These are phyloP conservation scores for Aspergillus calidoustus DNA, from an alignment of 2,329 filamentous ascomycete genomes.

Conservation along the genomic window DNA sequence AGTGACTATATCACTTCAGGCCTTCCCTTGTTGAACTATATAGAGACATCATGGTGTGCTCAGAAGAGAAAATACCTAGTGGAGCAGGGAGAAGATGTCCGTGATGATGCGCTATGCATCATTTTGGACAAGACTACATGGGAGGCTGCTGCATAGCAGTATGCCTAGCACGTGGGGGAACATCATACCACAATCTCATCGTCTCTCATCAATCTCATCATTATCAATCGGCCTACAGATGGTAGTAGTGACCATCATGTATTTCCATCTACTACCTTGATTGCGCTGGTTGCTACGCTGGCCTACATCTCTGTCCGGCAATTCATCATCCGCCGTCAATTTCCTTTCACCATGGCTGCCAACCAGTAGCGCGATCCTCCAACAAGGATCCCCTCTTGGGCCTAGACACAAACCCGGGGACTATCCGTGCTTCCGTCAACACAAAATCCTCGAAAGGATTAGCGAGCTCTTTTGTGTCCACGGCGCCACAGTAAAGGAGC, in stretches of 20 bases:
- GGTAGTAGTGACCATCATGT: background rate
- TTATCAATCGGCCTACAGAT: background rate
- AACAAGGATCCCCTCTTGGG: slow-evolving; percentile 20
- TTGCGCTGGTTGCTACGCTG: background rate
- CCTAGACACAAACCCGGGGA: slow-evolving; percentile 17
- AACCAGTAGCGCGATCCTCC: slow-evolving; percentile 5
- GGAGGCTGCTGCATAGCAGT: background rate
- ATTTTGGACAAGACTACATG: background rate
- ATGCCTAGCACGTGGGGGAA: background rate
- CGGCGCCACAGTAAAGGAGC: slow-evolving; percentile 24
- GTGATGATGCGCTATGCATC: background rate
- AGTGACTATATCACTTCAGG: background rate
- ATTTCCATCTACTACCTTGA: background rate
- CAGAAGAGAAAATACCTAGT: background rate
- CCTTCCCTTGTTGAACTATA: background rate
- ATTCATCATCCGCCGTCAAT: slow-evolving; percentile 3
- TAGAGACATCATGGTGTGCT: background rate
- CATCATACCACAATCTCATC: background rate
- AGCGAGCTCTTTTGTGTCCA: slow-evolving; percentile 18
- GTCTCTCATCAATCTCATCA: background rate
- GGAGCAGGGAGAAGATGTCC: background rate
- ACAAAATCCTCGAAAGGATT: slow-evolving; percentile 15
- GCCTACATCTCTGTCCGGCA: background rate
- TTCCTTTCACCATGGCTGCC: slow-evolving; percentile 20
- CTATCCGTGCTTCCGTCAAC: slow-evolving; percentile 8